A percentile compares a stretch with the other conserved stretches of the same genome.
Conservation (phyloP, 768 basidiomycete genomes). For the Porpolomopsis calyptriformis region DNA sequence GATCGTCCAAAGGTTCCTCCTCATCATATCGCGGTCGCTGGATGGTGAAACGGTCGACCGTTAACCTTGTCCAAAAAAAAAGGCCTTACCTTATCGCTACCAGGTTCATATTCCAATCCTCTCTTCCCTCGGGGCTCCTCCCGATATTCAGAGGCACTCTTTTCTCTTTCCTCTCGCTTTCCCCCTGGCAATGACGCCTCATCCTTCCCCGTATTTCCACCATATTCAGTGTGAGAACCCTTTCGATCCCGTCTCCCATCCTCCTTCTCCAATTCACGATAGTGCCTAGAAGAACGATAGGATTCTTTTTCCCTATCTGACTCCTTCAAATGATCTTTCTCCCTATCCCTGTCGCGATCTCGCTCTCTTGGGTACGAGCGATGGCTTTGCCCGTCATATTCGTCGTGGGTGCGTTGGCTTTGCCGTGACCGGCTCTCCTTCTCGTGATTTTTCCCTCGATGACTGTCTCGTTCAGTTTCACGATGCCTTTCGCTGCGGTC, state of each 20-base stretch:
- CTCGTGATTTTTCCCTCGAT: constrained; percentile 24
- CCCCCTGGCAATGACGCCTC: constrained; percentile 33
- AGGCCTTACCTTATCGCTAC: constrained; percentile 53
- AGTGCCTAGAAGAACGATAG: constrained; percentile 14
- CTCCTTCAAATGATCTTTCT: constrained; percentile 26
- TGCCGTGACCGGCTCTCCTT: constrained; percentile 32
- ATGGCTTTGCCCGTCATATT: constrained; percentile 32
- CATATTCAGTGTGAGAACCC: constrained; percentile 24
- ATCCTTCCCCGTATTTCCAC: constrained; percentile 36
- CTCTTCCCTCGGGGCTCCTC: constrained; percentile 48
- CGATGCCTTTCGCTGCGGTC: constrained; percentile 23
- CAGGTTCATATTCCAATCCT: constrained; percentile 36
- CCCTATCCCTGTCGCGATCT: constrained; percentile 31
- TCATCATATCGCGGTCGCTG: constrained; percentile 48
- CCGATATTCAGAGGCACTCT: constrained; percentile 26
- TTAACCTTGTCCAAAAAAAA: constrained; percentile 2
- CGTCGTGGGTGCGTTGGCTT: constrained; percentile 37
- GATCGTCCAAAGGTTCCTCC: constrained; percentile 24
- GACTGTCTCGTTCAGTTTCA: constrained; percentile 24
- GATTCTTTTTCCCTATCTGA: constrained; percentile 21
- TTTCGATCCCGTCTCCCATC: constrained; percentile 36
- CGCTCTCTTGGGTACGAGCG: constrained; percentile 31
- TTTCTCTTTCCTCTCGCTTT: constrained; percentile 20
- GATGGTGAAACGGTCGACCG: constrained; percentile 12
- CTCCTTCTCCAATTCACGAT: constrained; percentile 42